Conservation (phyloP, 2,329 filamentous ascomycete species). For the Colletotrichum eleusines region DNA sequence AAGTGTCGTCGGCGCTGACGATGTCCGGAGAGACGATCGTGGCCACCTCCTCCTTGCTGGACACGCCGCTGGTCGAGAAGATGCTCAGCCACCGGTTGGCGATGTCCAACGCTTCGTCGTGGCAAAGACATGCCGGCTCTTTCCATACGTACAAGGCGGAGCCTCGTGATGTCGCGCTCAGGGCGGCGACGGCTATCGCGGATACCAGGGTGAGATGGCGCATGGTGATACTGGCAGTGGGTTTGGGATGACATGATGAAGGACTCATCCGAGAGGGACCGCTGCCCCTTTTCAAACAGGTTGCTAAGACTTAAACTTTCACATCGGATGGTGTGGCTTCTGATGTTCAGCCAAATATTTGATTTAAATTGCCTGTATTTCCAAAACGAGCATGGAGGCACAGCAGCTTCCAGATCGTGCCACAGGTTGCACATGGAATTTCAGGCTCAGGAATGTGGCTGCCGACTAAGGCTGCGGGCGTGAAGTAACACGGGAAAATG, state of each 20-base stretch:
- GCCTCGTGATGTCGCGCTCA: background rate
- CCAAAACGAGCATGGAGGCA: background rate
- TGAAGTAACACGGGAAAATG: background rate
- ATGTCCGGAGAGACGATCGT: slow-evolving; percentile 20
- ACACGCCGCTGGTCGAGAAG: slow-evolving; percentile 15
- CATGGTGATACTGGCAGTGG: background rate
- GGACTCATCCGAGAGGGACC: background rate
- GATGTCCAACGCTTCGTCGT: slow-evolving; percentile 28
- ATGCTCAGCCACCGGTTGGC: slow-evolving; percentile 29
- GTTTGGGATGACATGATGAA: background rate
- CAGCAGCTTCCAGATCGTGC: background rate
- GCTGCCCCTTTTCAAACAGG: background rate
- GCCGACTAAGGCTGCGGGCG: background rate
- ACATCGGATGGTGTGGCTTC: background rate
- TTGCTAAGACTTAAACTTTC: background rate
- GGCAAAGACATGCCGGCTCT: slow-evolving; percentile 20
- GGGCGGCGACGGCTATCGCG: background rate
- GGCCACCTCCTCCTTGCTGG: slow-evolving; percentile 26
- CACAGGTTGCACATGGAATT: background rate
- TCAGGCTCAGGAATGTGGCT: slow-evolving; percentile 1
- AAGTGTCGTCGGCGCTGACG: slow-evolving; percentile 31
- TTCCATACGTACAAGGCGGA: background rate
- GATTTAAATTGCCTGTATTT: background rate
- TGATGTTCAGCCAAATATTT: background rate
- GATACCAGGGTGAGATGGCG: background rate